Conservation (phyloP, 225 moss, liverwort and hornwort species). For the Bryum argenteum region DNA sequence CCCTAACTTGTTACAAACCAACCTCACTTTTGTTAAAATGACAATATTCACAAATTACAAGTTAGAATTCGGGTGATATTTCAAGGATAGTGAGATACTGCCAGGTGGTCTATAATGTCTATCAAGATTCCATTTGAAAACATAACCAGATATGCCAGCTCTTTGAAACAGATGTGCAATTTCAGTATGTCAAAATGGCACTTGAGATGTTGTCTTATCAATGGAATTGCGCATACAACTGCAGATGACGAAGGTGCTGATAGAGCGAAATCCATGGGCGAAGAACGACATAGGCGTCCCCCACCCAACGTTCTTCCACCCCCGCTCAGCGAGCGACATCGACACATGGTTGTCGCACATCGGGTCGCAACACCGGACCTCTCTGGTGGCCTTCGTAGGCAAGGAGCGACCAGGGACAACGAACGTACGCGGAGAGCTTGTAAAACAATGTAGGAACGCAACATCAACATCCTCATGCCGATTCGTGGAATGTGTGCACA, state of each 20-base stretch:
- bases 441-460: constrained; percentile 64
- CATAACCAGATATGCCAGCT: too few species aligned
- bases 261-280: constrained; percentile 80
- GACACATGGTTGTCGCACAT: constrained; percentile 57
- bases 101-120: too few species aligned
- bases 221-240: too few species aligned
- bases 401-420: constrained; percentile 65
- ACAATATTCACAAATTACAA: too few species aligned
- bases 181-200: too few species aligned
- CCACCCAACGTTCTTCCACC: constrained; percentile 90
- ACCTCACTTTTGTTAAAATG: too few species aligned
- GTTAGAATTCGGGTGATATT: too few species aligned
- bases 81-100: too few species aligned
- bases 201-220: too few species aligned
- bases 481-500: constrained; percentile 54
- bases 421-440: constrained; percentile 68
- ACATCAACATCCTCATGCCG: constrained; percentile 37
- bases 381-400: constrained; percentile 75
- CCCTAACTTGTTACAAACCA: too few species aligned
- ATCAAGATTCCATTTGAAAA: too few species aligned
- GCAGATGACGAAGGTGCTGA: constrained; percentile 56
- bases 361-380: constrained; percentile 42
- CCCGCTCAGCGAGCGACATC: constrained; percentile 59
- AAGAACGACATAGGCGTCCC: constrained; percentile 70
- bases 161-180: too few species aligned